Percentiles rank a stretch among this genome's conserved stretches.
phyloP scores from a whole-genome alignment of 768 basidiomycete genomes.

The Tylopilus vinaceipallidus region DNA sequence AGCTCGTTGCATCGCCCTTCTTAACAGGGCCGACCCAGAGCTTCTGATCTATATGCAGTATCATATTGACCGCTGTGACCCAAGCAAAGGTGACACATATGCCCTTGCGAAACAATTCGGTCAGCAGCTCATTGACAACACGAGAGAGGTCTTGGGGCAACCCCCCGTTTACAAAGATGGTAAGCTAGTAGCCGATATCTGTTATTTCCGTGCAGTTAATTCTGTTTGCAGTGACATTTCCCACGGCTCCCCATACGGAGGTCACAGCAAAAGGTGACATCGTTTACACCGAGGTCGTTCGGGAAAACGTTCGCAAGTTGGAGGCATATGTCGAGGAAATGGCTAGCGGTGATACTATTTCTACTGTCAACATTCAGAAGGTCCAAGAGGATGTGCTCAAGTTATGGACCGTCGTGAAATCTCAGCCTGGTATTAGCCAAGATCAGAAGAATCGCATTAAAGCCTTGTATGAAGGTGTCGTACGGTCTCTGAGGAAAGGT shows the following conservation, averaged over 20 bases:
- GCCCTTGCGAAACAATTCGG: slow-evolving; percentile 96
- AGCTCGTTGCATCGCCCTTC: slow-evolving; percentile 93
- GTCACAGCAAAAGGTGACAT: slow-evolving; percentile 94
- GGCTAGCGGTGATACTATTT: slow-evolving; percentile 90
- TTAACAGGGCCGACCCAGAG: slow-evolving; percentile 95
- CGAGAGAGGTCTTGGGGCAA: slow-evolving; percentile 74
- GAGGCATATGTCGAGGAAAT: slow-evolving; percentile 99
- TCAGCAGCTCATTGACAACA: slow-evolving; percentile 93
- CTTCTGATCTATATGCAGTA: slow-evolving; percentile 96
- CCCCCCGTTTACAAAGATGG: slow-evolving; percentile 96
- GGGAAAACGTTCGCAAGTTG: slow-evolving; percentile 94
- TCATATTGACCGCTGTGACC: slow-evolving; percentile 80
- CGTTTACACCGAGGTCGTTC: slow-evolving; percentile 90
- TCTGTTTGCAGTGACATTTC: slow-evolving; percentile 78
- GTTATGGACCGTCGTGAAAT: slow-evolving; percentile 96
- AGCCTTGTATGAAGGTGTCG: slow-evolving; percentile 93
- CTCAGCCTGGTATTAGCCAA: slow-evolving; percentile 94
- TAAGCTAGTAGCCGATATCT: slow-evolving; percentile 37
- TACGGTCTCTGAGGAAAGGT: slow-evolving; percentile 82
- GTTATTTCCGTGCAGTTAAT: neutral
- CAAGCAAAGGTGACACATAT: slow-evolving; percentile 86
- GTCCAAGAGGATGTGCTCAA: slow-evolving; percentile 96
- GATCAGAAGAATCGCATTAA: slow-evolving; percentile 97
- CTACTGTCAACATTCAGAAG: slow-evolving; percentile 91
- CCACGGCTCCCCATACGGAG: slow-evolving; percentile 94